Conservation (phyloP, 352 stramenopile species). For the Pseudoperonospora humuli region DNA sequence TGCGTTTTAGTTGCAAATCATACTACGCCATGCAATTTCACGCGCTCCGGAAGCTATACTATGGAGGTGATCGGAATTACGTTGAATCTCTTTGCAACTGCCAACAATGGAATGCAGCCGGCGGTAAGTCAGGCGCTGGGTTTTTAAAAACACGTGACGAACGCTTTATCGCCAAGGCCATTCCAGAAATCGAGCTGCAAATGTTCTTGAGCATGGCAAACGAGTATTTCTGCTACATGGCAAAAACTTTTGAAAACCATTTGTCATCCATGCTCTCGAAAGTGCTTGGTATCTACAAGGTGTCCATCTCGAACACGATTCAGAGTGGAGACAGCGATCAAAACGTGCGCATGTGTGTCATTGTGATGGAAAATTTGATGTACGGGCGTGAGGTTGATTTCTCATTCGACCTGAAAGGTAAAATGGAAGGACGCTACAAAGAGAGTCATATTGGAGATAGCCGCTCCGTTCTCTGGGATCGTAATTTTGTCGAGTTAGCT, state of each 20-base stretch:
- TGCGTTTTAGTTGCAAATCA: conserved; percentile 82
- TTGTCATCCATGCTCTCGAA: conserved; percentile 85
- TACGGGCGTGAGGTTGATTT: conserved; percentile 83
- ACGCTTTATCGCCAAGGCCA: conserved; percentile 83
- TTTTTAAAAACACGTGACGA: conserved; percentile 85
- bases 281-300: conserved; percentile 83
- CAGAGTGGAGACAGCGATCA: conserved; percentile 51
- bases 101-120: conserved; percentile 78
- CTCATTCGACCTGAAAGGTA: conserved; percentile 84
- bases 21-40: conserved; percentile 89
- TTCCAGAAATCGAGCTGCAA: conserved; percentile 79
- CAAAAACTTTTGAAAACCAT: conserved; percentile 81
- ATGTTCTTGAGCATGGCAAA: conserved; percentile 88
- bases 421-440: conserved; percentile 81
- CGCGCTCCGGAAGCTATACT: conserved; percentile 72
- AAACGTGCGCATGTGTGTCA: conserved; percentile 71
- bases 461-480: conserved; percentile 69
- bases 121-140: conserved; percentile 78
- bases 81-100: conserved; percentile 83
- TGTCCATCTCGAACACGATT: conserved; percentile 51
- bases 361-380: conserved; percentile 86
- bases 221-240: conserved; percentile 87
- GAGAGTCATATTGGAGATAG: conserved; percentile 21
- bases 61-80: conserved; percentile 79
- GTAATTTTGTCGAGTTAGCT: conserved; percentile 82